Evolutionary conservation across 129 eudicot genomes (phyloP), one percentile per base, ranked within the genome.

Genomic region (Saposhnikovia divaricata): DNA sequence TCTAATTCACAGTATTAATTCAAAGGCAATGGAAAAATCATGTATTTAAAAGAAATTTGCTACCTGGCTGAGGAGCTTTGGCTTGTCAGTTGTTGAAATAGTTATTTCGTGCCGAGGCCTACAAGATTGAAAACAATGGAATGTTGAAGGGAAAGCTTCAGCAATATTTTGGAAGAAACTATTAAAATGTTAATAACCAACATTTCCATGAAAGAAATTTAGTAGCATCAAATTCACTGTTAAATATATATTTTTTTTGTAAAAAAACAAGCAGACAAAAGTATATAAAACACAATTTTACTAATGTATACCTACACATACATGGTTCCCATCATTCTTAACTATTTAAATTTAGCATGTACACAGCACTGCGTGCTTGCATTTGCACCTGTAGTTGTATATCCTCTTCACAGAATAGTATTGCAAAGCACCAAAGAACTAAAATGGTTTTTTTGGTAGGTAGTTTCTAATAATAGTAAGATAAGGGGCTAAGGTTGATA

Each of bases 61-160:
- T 90, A 91, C 98, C 98, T 86, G 87, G 78, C 87, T 89, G 61
- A 92, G 96, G 79, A 95, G 97, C 85, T 92, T 95, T 51, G 96
- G 96, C 87, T 89, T 95, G 87, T 95, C 98, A 79, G 81, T 79
- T 31, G 97, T 95, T 48, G 97, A 95, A 81, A 95, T 89, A 28
- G 93, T 92, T 39, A 95, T 85, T 83, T 95, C 98, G 18, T 88
- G 91, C 82, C 86, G 61, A 78, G 90, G 93, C 91, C 98, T 95
- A 81, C 87, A 89, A 48, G 81, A 84, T 79, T 23, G 66, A 63
- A 53, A 81, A 15, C 23, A 77, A 46, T 72, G 74, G 78, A 77
- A 72, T 65, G 81, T 83, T 82, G 66, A 51, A 40, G 74, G 25
- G 15, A 31, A 72, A 76, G 66, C 63, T 57, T 81, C 23, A 77